Base-by-base conservation (phyloP, 2,329 filamentous ascomycete genomes). In the Exophiala sp. region DNA sequence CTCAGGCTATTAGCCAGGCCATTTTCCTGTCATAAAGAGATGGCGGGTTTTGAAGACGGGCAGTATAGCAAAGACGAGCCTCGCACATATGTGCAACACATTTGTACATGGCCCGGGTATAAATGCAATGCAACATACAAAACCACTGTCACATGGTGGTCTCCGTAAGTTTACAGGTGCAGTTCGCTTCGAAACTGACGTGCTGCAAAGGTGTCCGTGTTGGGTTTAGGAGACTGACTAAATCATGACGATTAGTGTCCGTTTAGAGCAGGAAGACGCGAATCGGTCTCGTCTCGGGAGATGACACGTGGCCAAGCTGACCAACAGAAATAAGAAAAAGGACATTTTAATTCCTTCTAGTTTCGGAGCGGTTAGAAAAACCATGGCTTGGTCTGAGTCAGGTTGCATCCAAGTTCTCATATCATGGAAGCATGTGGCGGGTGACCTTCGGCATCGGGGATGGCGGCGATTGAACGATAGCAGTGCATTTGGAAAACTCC, bases 391-490 rank as follows among this genome's bases (percentile, higher is more conserved):
- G 35, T 38, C 24, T 42, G 49, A 50, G 34, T 48, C 47, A 55
- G 29, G 47, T 55, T 51, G 53, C 53, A 55, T 55, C 41, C 14
- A 55, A 18, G 12, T 21, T 36, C 32, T 34, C 4, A 16, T 54
- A 10, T 44, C 21, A 32, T 14, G 41, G 9, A 42, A 43, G 29
- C n/a, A 14, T 43, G 21, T 24, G 18, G 29, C 18, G 21, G 16
- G 39, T 21, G 21, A 29, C 5, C 24, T 29, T 29, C 39, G 12
- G 14, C 14, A 41, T 21, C 12, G 39, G 16, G 21, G 11, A 6
- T 41, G 18, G 18, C 39, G 39, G 39, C 8, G 10, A 40, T 40
- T 18, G 21, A n/a, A 43, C 3, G 20, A 20, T 9, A 24, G 10
- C 39, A 41, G 21, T 9, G 10, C n/a, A 11, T 9, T 11, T 42